Evolutionary conservation across 805 yeast species (phyloP), one percentile per base, ranked within the genome.

Genomic region (Wickerhamomyces sydowiorum): DNA sequence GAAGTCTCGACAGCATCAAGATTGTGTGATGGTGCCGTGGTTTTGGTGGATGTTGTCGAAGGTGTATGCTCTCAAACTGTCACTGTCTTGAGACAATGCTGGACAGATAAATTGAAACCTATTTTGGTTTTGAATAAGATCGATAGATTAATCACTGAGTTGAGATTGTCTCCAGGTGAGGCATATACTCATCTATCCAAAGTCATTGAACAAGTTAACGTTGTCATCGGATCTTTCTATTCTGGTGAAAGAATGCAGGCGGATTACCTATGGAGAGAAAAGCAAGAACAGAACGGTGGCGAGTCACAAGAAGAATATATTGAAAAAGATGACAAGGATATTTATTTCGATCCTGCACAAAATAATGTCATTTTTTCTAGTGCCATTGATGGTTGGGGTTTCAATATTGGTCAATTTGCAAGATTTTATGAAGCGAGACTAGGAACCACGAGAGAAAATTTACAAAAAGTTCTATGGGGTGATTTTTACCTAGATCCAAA

Each of bases 371-470:
- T 91, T 0, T 91, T 91, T 67, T 91, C 96, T 1, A 73, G 81
- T 23, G 99, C 99, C 1, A 71, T 85, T 17, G 99, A 93, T 64
- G 98, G 98, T 12, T 93, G 99, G 98, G 99, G 98, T 1, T 93
- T 93, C 62, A 85, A 87, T 34, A 71, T 93, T 38, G 78, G 86
- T 39, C 96, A 93, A 50, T 86, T 93, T 62, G 86, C 96, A 7
- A 81, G 84, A 43, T 79, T 93, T 27, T 87, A 88, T 59, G 93
- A 84, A 64, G 77, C 78, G 38, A 88, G 88, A 54, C 67, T 91
- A 17, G 96, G 96, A 0, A 83, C 91, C 50, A 85, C 86, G 49
- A 80, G 89, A 47, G 78, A 78, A 17, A 86, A 78, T 41, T 70
- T 93, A 36, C 82, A 82, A 44, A 85, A 86, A 55, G 88, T 89